Percentiles rank a stretch among this genome's conserved stretches.
Evolutionary conservation across 1,284 basidiomycete genomes (phyloP).

Genomic region (Boletellus deceptivus): DNA sequence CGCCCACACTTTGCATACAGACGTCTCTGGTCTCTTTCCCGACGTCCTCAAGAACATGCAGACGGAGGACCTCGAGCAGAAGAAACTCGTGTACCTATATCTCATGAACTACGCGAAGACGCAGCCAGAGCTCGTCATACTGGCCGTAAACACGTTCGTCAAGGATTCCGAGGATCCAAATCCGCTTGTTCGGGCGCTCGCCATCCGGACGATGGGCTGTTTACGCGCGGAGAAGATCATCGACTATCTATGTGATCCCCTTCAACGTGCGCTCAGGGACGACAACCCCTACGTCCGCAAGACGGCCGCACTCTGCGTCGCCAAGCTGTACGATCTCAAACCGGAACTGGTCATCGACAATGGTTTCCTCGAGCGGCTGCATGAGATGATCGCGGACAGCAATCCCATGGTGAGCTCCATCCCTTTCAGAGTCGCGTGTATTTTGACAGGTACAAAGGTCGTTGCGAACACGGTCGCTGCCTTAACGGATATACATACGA

Average conservation of each 20-base stretch:
- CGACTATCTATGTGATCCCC: conserved; percentile 93
- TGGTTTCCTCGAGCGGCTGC: conserved; percentile 87
- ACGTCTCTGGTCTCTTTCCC: conserved; percentile 94
- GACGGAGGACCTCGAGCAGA: conserved; percentile 91
- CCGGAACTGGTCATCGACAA: conserved; percentile 94
- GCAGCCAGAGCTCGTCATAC: conserved; percentile 94
- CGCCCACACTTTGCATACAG: conserved; percentile 37
- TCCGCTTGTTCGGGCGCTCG: conserved; percentile 92
- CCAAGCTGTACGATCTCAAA: conserved; percentile 96
- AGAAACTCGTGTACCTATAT: conserved; percentile 97
- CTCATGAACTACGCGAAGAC: conserved; percentile 99
- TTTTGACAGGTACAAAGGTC: conserved; percentile 51
- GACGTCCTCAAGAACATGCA: conserved; percentile 99
- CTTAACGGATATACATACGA: conserved; percentile 87
- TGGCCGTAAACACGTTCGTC: conserved; percentile 98
- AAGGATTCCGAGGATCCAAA: conserved; percentile 96
- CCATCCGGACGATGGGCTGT: conserved; percentile 98
- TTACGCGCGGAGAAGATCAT: conserved; percentile 98
- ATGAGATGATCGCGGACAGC: conserved; percentile 90
- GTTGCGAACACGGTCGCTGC: conserved; percentile 95
- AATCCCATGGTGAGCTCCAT: conserved; percentile 85
- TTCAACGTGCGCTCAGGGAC: conserved; percentile 88
- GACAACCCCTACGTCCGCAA: conserved; percentile 98
- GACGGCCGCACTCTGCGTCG: conserved; percentile 94
- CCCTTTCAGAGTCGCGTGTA: neutral